phyloP scores from a whole-genome alignment of 2,329 filamentous ascomycete species.

The Arthrobotrys entomopaga region DNA sequence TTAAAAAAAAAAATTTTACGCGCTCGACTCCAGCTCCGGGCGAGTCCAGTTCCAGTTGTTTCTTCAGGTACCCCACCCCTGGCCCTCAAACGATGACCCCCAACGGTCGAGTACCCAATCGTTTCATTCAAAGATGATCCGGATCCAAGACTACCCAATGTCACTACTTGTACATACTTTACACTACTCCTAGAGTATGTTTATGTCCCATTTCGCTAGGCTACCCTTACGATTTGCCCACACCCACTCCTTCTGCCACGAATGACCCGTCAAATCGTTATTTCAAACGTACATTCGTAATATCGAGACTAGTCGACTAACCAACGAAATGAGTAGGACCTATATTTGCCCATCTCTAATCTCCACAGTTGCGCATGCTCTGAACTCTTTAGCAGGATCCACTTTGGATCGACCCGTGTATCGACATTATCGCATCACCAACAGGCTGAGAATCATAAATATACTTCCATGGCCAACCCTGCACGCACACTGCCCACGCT shows the following conservation, averaged over 20 bases:
- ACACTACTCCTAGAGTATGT: slow-evolving; percentile 2
- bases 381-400: not conserved
- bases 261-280: slow-evolving; percentile 32
- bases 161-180: slow-evolving; percentile 16
- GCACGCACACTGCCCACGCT: slow-evolving; percentile 7
- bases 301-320: slow-evolving; percentile 11
- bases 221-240: slow-evolving; percentile 29
- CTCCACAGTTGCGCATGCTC: slow-evolving; percentile 25
- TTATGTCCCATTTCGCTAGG: slow-evolving; percentile 35
- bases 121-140: slow-evolving; percentile 42
- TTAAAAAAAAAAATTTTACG: slow-evolving; percentile 36
- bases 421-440: slow-evolving; percentile 22
- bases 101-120: slow-evolving; percentile 42
- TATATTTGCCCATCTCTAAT: slow-evolving; percentile 43
- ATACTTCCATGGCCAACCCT: not conserved
- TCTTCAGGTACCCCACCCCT: slow-evolving; percentile 41
- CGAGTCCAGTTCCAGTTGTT: slow-evolving; percentile 31
- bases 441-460: slow-evolving; percentile 5
- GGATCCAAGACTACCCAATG: slow-evolving; percentile 24
- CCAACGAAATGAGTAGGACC: slow-evolving; percentile 35
- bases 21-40: slow-evolving; percentile 36
- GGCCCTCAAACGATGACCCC: slow-evolving; percentile 21
- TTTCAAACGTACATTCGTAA: slow-evolving; percentile 27
- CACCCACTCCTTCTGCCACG: slow-evolving; percentile 24
- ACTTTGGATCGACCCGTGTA: slow-evolving; percentile 16